Base-by-base conservation (phyloP, 2,329 filamentous ascomycete genomes). In the Colletotrichum sp. region DNA sequence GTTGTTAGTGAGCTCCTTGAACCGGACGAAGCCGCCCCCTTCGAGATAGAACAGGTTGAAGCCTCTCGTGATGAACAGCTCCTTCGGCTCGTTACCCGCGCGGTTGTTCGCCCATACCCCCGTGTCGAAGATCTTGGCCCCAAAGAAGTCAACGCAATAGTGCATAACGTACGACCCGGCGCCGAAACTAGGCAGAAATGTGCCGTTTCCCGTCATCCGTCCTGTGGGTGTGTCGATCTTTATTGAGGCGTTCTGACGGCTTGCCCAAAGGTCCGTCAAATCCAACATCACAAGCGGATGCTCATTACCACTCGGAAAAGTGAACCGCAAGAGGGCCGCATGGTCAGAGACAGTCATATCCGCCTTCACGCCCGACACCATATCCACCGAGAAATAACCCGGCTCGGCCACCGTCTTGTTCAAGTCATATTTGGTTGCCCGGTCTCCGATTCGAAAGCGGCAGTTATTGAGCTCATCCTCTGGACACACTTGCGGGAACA, bases 281-380 rank as follows among this genome's bases (percentile, higher is more conserved):
- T 93, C 91, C 1, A 91, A 84, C 7, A 92, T 79, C 16, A 93
- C 84, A 9, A 92, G 80, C 1, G 91, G 90, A 27, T 83, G 81
- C 29, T 75, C 73, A 8, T 18, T 77, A 55, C 24, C 66, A 63
- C 43, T 57, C 16, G 90, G 87, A 74, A 92, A 93, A 1, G 85
- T 87, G 75, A 93, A 91, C 5, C 86, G 85, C 78, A 92, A 92
- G n/a, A 93, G 78, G 4, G 90, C 90, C 2, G 90, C 90, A 70
- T 88, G 90, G 57, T 92, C 90, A 2, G 90, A 87, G 5, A 88
- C 87, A 0, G 91, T 91, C 87, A 91, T 91, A 72, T 92, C 88
- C 0, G 89, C 87, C 33, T 84, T 84, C 43, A 93, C 84, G 0
- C 87, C 86, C 9, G 87, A 89, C 9, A 80, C 84, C 54, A 93